phyloP scores from a whole-genome alignment of 169 alveolate species.

The Eimeria praecox region DNA sequence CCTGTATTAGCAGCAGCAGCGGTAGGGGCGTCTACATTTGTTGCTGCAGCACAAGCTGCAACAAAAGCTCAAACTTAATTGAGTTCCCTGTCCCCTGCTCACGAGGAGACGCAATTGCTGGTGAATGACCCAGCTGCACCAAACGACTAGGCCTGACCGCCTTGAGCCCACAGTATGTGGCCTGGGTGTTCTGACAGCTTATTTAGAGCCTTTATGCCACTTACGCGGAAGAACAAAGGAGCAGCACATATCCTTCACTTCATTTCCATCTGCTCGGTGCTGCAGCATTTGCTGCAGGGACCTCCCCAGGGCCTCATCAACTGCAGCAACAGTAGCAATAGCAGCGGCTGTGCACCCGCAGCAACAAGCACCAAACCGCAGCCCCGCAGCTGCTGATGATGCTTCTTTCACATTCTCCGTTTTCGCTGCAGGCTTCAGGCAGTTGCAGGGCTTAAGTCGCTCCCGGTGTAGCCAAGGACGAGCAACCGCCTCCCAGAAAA shows the following conservation, averaged over 20 bases:
- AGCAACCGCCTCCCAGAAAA: conserved; percentile 81
- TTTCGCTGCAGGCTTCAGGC: conserved; percentile 45
- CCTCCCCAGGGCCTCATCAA: conserved; percentile 72
- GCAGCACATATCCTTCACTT: conserved; percentile 56
- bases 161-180: background rate
- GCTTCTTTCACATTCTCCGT: background rate
- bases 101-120: background rate
- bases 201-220: background rate
- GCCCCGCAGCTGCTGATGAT: background rate
- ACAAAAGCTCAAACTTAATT: background rate
- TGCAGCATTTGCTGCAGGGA: conserved; percentile 68
- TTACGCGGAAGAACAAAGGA: conserved; percentile 77
- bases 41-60: background rate
- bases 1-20: background rate
- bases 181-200: background rate
- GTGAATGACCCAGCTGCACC: background rate
- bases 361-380: conserved; percentile 33
- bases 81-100: background rate
- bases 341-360: conserved; percentile 57
- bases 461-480: conserved; percentile 50
- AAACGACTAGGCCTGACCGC: background rate
- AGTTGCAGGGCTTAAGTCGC: conserved; percentile 45
- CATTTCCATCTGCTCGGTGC: conserved; percentile 63
- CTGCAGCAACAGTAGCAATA: conserved; percentile 52
- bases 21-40: background rate